These are phyloP conservation scores for Citrus sinensis DNA, from an alignment of 345 rosid species.

Conservation along the genomic window DVS_A1.0 CM039169.1:22449501-22450000, in stretches of 20 bases:
- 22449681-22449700: conserved; percentile 64
- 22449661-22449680: conserved; percentile 77
- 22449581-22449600: conserved; percentile 63
- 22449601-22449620: conserved; percentile 55
- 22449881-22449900: conserved; percentile 76
- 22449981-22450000: conserved; percentile 69
- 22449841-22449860: conserved; percentile 73
- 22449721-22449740: conserved; percentile 75
- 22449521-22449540: conserved; percentile 19
- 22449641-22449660: conserved; percentile 59
- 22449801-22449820: conserved; percentile 32
- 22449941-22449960: conserved; percentile 39
- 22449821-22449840: conserved; percentile 53
- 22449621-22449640: conserved; percentile 47
- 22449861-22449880: conserved; percentile 67
- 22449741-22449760: conserved; percentile 44
- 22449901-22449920: conserved; percentile 90
- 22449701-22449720: conserved; percentile 66
- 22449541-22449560: conserved; percentile 24
- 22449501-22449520: conserved; percentile 16
- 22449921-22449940: conserved; percentile 65
- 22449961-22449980: conserved; percentile 59
- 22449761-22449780: conserved; percentile 46
- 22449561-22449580: conserved; percentile 81
- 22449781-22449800: conserved; percentile 31